A percentile compares a stretch with the other conserved stretches of the same genome.
Conservation (phyloP, 2,329 filamentous ascomycete genomes). For the Incumbomyces delicatus region DNA sequence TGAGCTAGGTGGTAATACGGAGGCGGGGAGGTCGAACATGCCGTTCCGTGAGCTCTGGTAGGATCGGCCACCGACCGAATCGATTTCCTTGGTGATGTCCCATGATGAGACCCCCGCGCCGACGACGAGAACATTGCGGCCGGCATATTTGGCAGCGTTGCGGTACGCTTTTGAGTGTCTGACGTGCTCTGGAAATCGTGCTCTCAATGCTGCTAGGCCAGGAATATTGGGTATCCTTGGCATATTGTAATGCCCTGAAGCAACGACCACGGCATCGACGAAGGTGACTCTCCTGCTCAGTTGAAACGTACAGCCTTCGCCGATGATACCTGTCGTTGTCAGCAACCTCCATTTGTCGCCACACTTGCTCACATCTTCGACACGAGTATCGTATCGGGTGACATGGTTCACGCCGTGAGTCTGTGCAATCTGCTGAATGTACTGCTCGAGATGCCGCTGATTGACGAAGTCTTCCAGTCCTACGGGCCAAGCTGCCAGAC, state of each 20-base stretch:
- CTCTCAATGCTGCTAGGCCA: conserved; percentile 39
- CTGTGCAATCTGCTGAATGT: conserved; percentile 50
- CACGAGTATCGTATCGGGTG: conserved; percentile 50
- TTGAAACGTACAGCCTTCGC: background rate
- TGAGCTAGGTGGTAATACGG: conserved; percentile 45
- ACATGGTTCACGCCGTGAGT: conserved; percentile 41
- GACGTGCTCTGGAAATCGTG: conserved; percentile 35
- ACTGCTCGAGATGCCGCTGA: conserved; percentile 48
- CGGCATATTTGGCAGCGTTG: conserved; percentile 37
- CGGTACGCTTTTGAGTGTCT: conserved; percentile 45
- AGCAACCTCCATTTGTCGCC: conserved; percentile 42
- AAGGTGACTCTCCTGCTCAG: conserved; percentile 19
- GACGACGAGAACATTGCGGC: conserved; percentile 49
- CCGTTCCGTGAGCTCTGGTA: conserved; percentile 53
- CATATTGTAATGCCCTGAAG: conserved; percentile 46
- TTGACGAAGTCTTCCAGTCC: conserved; percentile 51
- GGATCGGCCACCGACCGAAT: conserved; percentile 33
- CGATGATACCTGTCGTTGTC: conserved; percentile 34
- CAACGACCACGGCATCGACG: conserved; percentile 46
- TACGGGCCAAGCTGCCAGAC: conserved; percentile 46
- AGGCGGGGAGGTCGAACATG: conserved; percentile 47
- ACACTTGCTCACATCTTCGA: conserved; percentile 43
- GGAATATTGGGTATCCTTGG: conserved; percentile 40
- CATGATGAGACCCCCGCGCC: conserved; percentile 47
- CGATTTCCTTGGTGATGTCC: conserved; percentile 46